Evolutionary conservation across 192 early-diverging fungal genomes (phyloP).

Genomic region (Coemansia sp.): DNA sequence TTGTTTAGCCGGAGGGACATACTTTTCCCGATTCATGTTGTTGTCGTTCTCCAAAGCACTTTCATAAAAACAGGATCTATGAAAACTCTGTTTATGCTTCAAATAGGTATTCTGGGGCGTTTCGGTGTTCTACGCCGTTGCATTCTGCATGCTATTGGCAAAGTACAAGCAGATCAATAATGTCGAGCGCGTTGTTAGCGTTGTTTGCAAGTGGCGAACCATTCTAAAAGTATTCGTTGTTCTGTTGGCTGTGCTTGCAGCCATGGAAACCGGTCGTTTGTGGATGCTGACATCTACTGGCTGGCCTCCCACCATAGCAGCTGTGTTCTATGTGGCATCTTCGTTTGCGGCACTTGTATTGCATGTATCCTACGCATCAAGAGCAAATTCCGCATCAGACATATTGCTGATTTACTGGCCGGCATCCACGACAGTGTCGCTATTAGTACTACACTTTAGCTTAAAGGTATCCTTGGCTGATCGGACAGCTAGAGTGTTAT

Average conservation of each 20-base stretch:
- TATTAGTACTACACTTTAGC: slow-evolving; percentile 9
- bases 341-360: slow-evolving; percentile 5
- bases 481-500: slow-evolving; percentile 14
- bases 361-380: slow-evolving; percentile 1
- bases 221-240: background rate
- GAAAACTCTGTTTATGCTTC: background rate
- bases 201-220: background rate
- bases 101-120: slow-evolving; percentile 1
- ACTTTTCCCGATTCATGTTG: background rate
- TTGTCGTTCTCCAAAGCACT: no score
- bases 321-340: slow-evolving; percentile 7
- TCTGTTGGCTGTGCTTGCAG: background rate
- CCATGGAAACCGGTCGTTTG: background rate
- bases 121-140: slow-evolving; percentile 5
- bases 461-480: slow-evolving; percentile 1
- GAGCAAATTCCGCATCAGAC: slow-evolving; percentile 2
- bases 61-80: background rate
- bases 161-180: background rate
- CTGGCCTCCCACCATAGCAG: background rate
- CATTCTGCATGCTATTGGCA: background rate
- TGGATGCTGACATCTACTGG: background rate
- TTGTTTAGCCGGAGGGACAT: no score
- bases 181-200: background rate
- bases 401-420: slow-evolving; percentile 27
- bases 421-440: slow-evolving; percentile 2